phyloP scores from a whole-genome alignment of 768 basidiomycete genomes.

The Kwoniella mangroviensis region DNA sequence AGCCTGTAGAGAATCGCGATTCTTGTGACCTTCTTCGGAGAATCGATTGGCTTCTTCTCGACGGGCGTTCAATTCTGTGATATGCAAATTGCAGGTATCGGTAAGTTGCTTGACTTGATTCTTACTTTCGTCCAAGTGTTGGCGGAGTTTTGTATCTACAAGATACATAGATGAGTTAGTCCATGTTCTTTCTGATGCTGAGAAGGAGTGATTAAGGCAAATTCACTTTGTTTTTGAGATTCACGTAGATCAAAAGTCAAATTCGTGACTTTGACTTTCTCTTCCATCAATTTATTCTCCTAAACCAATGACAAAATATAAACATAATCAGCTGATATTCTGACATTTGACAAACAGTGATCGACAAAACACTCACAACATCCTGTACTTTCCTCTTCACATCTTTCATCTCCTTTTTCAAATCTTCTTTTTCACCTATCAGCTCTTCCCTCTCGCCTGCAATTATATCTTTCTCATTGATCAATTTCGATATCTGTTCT shows the following conservation, averaged over 20 bases:
- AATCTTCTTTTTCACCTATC: constrained; percentile 55
- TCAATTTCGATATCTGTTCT: constrained; percentile 8
- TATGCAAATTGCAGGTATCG: constrained; percentile 38
- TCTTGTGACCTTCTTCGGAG: constrained; percentile 25
- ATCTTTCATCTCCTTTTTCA: constrained; percentile 40
- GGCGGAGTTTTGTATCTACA: constrained; percentile 40
- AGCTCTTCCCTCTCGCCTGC: constrained; percentile 78
- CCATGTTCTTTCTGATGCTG: not conserved
- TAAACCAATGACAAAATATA: not conserved
- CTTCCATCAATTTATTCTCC: constrained; percentile 32
- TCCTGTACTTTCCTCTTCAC: constrained; percentile 63
- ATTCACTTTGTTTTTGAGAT: constrained; percentile 41
- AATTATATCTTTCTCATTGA: constrained; percentile 5
- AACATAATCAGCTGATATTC: not conserved
- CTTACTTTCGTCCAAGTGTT: constrained; percentile 44
- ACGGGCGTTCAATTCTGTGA: constrained; percentile 35
- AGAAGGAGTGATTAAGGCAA: not conserved
- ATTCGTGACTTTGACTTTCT: constrained; percentile 31
- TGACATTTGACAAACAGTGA: not conserved
- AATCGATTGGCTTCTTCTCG: constrained; percentile 33
- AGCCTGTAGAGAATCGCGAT: constrained; percentile 32
- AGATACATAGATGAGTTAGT: not conserved
- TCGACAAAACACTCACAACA: constrained; percentile 54
- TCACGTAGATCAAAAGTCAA: constrained; percentile 39
- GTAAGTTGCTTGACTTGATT: constrained; percentile 29